A percentile compares a stretch with the other conserved stretches of the same genome.
Evolutionary conservation across 208 protist species (phyloP).

Genomic region (Naegleria gruberi): DNA sequence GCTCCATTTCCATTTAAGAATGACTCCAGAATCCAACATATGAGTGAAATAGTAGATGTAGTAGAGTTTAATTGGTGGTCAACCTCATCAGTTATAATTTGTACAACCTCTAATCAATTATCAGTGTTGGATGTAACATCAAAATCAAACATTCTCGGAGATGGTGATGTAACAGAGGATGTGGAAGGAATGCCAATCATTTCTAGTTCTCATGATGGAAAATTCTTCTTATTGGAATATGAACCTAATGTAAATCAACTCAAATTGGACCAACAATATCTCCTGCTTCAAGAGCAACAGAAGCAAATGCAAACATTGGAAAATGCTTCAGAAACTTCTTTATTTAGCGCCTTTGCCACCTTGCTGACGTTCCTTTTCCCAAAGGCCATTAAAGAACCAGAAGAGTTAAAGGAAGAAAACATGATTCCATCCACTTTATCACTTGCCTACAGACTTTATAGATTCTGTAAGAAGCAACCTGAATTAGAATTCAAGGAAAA

Average conservation of each 20-base stretch:
- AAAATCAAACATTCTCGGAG: background rate
- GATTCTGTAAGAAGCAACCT: background rate
- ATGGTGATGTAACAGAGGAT: background rate
- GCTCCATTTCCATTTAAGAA: background rate
- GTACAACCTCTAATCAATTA: background rate
- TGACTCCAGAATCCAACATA: background rate
- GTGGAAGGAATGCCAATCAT: background rate
- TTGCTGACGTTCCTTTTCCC: background rate
- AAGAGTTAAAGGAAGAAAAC: background rate
- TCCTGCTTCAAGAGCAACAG: background rate
- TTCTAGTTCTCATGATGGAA: background rate
- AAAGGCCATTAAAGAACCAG: background rate
- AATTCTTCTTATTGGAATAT: background rate
- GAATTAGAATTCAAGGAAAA: background rate
- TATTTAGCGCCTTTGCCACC: background rate
- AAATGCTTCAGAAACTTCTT: background rate
- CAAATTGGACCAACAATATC: background rate
- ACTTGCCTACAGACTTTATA: background rate
- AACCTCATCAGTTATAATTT: background rate
- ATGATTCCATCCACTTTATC: background rate
- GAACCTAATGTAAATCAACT: background rate
- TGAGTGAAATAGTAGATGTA: background rate
- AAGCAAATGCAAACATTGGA: background rate
- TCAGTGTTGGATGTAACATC: background rate
- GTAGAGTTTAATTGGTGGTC: background rate